Base-by-base conservation (phyloP, 2,329 filamentous ascomycete species). In the Talaromyces marneffei region DNA sequence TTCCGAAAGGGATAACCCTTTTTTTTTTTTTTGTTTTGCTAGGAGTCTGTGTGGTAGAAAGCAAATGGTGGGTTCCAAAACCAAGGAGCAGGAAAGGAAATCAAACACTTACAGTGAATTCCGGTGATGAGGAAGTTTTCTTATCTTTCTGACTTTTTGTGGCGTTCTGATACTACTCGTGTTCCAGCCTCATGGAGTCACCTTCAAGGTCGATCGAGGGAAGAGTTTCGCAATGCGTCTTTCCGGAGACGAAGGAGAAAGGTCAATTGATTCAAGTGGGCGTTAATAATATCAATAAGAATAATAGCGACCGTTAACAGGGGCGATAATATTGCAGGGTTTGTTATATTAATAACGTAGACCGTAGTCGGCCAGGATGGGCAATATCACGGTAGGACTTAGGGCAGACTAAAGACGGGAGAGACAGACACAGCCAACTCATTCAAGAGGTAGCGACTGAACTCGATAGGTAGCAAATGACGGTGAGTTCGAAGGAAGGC, bases 161-260 rank as follows among this genome's bases (percentile, higher is more conserved):
- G n/a, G 33, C 57, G 29, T 40, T 53, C 35, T 59, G 57, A 59
- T 44, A 59, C 46, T 53, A 53, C 6, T 53, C 35, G 57, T 53
- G 57, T 53, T 59, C 46, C 57, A 59, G 57, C 33, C 57, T 53
- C 44, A 40, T 12, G 37, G 35, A 59, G 57, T 59, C 29, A 53
- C 44, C 46, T 53, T 59, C 57, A 42, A 59, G 57, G 46, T 39
- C 35, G 44, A 59, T 59, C n/a, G 46, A 53, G 58, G 25, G 20
- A 55, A 48, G 50, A 54, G 58, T 55, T 42, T 60, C 48, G 50
- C 58, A 44, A 60, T 60, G 58, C 58, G 58, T 29, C 58, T 60
- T 60, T 23, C 58, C 46, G 18, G 44, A 59, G 57, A 59, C 33
- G 57, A 53, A 8, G 16, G 27, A 59, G 27, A n/a, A 16, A 6